A percentile compares a stretch with the other conserved stretches of the same genome.
Evolutionary conservation across 805 yeast species (phyloP).

Genomic region (Candida schatavii): DNA sequence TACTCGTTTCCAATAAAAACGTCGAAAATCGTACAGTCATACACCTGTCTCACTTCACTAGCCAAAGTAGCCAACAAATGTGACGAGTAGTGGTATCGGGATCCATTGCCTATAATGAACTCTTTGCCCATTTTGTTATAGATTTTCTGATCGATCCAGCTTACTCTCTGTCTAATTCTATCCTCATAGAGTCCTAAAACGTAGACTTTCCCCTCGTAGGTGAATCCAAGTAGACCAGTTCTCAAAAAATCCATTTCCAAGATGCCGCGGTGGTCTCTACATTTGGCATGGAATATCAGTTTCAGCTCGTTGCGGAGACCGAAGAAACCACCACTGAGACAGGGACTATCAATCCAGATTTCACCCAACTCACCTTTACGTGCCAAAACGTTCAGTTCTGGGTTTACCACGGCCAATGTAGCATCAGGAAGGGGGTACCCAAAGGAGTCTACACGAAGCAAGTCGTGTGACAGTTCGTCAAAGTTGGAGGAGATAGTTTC

Average conservation of each 20-base stretch:
- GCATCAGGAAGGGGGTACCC: conserved; percentile 96
- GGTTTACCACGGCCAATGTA: conserved; percentile 88
- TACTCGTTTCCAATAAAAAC: conserved; percentile 74
- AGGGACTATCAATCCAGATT: conserved; percentile 95
- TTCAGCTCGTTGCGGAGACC: conserved; percentile 64
- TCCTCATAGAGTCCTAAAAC: conserved; percentile 91
- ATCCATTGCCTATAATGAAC: conserved; percentile 35
- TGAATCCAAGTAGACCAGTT: conserved; percentile 88
- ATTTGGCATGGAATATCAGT: conserved; percentile 76
- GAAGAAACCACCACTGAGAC: conserved; percentile 88
- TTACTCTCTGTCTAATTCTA: conserved; percentile 72
- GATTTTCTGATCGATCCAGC: conserved; percentile 58
- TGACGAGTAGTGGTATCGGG: conserved; percentile 76
- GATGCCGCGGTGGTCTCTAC: conserved; percentile 67
- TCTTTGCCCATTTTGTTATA: conserved; percentile 25
- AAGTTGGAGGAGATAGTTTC: conserved; percentile 52
- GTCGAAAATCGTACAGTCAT: conserved; percentile 92
- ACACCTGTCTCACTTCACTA: conserved; percentile 72
- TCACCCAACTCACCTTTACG: conserved; percentile 86
- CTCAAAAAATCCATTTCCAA: conserved; percentile 78
- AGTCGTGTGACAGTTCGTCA: conserved; percentile 39
- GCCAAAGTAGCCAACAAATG: conserved; percentile 85
- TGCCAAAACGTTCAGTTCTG: conserved; percentile 77
- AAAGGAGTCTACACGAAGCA: conserved; percentile 79
- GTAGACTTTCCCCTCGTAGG: conserved; percentile 81